These are phyloP conservation scores for Pelargonium citronellum DNA, from an alignment of 441 rosid genomes.

Conservation along the genomic window DNA sequence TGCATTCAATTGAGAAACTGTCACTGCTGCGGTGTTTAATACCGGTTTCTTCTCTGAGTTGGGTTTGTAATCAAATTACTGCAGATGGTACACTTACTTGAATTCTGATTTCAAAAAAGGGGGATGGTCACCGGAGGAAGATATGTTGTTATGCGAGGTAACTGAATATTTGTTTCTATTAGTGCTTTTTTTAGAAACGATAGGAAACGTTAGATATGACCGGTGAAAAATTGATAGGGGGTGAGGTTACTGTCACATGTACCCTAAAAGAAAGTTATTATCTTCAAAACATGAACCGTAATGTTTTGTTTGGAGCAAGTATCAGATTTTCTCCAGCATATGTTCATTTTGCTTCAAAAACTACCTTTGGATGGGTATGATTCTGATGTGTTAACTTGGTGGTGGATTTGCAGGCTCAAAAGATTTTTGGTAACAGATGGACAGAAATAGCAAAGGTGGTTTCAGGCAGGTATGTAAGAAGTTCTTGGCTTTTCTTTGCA, in stretches of 20 bases:
- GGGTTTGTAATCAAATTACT: constrained; percentile 7
- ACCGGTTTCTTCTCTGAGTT: neutral
- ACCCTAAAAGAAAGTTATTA: neutral
- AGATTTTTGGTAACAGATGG: constrained; percentile 92
- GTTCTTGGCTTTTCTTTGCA: constrained; percentile 6
- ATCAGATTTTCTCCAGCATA: no score
- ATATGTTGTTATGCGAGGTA: constrained; percentile 91
- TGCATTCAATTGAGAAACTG: neutral
- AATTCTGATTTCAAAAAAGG: constrained; percentile 98
- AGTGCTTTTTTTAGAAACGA: neutral
- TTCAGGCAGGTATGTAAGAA: constrained; percentile 74
- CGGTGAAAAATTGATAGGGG: no score
- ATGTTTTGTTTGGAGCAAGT: neutral
- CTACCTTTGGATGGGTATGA: neutral
- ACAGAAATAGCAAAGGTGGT: constrained; percentile 98
- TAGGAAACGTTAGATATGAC: neutral
- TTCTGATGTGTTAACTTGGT: constrained; percentile 22
- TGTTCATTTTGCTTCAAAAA: neutral
- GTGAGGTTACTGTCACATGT: neutral
- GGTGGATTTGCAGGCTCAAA: constrained; percentile 64
- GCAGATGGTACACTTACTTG: constrained; percentile 92
- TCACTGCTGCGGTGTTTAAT: neutral
- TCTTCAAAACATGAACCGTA: neutral
- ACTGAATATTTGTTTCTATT: neutral
- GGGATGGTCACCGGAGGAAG: constrained; percentile 99